Evolutionary conservation across 2,329 filamentous ascomycete genomes (phyloP), one percentile per base, ranked within the genome.

Genomic region (Ceratocystis eucalypticola): DNA sequence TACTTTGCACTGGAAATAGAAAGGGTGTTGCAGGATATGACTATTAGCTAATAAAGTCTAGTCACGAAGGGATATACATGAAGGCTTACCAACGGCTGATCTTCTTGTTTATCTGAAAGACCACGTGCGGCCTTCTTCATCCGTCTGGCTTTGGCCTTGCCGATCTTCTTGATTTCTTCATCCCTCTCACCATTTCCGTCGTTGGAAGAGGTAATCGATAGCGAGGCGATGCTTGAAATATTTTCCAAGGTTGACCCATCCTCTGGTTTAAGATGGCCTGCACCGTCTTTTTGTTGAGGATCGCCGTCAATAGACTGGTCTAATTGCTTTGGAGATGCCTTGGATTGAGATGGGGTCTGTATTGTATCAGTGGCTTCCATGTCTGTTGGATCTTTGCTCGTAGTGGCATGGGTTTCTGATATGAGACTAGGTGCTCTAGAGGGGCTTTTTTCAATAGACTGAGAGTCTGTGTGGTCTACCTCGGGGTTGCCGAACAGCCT

Each of bases 71-170:
- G 37, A 41, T 15, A 15, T 15, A 64, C 46, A 37, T 48, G 55
- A 59, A 25, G 30, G 74, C 76, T 71, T 74, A 80, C 77, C 28
- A 69, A 69, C 59, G 74, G 71, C 7, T 25, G 30, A 20, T 71
- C 71, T 55, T 75, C 71, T 53, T 74, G 70, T 22, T 73, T 72
- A 44, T 74, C 71, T 28, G 74, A 74, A 50, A 73, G 74, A 65
- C 76, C 74, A 7, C 76, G 76, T 17, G 63, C 61, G 1, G 64
- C 63, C 59, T 65, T 68, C 46, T 68, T 68, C 37, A 68, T 62
- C 8, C 66, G 57, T 20, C 65, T 68, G 55, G 66, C 63, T 17
- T 65, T 68, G 28, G 66, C 66, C 17, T 68, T 68, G 20, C 63
- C 64, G 10, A 68, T 46, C 45, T 68, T 68, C 28, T 62, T 62